Conservation (phyloP, 208 protist species). For the Trypanosoma grayi region DNA sequence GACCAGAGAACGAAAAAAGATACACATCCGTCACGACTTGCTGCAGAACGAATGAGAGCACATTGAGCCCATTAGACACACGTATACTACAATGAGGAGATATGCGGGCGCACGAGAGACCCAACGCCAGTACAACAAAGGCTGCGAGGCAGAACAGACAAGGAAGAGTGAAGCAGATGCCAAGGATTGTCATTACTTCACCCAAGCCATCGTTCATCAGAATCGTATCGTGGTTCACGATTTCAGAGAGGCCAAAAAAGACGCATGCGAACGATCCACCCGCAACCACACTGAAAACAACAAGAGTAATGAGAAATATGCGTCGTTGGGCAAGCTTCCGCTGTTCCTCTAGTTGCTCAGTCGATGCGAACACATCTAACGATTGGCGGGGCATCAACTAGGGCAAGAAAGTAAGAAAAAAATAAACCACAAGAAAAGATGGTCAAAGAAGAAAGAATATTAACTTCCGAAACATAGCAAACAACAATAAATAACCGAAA, state of each 20-base stretch:
- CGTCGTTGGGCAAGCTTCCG: neutral
- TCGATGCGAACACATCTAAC: neutral
- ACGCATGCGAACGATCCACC: conserved; percentile 23
- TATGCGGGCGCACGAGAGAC: neutral
- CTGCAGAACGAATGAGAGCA: conserved; percentile 14
- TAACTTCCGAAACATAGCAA: too few species aligned
- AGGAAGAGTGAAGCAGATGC: conserved; percentile 24
- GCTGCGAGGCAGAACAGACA: conserved; percentile 18
- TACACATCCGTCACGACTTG: conserved; percentile 14
- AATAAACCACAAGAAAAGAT: neutral
- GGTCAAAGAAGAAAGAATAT: too few species aligned
- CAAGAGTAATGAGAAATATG: conserved; percentile 14
- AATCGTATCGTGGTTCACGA: conserved; percentile 17
- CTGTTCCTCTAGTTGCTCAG: neutral
- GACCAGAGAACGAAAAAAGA: conserved; percentile 10
- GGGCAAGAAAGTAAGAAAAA: neutral
- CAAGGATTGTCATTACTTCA: conserved; percentile 27
- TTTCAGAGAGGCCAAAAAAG: conserved; percentile 25
- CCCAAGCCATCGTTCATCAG: conserved; percentile 29
- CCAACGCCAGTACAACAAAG: conserved; percentile 6
- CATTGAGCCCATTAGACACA: conserved; percentile 4
- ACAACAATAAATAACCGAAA: too few species aligned
- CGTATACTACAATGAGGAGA: neutral
- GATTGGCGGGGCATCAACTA: neutral
- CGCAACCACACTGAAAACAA: conserved; percentile 18